phyloP scores from a whole-genome alignment of 2,329 filamentous ascomycete genomes.

The Xylaria sp. region DNA sequence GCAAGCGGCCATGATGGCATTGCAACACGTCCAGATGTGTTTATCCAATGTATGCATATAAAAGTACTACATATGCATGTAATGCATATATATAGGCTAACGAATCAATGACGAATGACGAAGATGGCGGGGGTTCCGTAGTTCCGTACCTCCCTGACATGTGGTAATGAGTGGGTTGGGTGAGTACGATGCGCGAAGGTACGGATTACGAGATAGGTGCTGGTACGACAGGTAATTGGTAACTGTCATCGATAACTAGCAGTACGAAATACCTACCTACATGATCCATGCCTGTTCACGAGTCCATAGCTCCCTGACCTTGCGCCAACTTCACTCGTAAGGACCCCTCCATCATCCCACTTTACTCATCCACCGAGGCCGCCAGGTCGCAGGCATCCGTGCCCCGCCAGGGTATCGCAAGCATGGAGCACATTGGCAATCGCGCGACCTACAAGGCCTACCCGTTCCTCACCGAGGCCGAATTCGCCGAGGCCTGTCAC shows the following conservation, averaged over 20 bases:
- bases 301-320: too few relatives aligned
- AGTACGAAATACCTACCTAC: too few relatives aligned
- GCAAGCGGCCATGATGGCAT: too few relatives aligned
- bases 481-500: constrained; percentile 62
- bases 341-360: too few relatives aligned
- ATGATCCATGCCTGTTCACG: too few relatives aligned
- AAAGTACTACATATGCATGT: neutral
- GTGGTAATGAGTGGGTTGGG: too few relatives aligned
- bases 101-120: too few relatives aligned
- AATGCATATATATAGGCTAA: neutral
- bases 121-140: neutral
- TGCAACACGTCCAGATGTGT: neutral
- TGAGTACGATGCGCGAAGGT: neutral
- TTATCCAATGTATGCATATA: neutral
- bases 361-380: neutral
- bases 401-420: neutral
- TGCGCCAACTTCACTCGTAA: too few relatives aligned
- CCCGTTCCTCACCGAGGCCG: constrained; percentile 54
- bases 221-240: too few relatives aligned
- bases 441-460: constrained; percentile 46
- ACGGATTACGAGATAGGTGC: too few relatives aligned
- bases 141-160: too few relatives aligned
- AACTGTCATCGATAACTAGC: too few relatives aligned
- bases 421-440: constrained; percentile 12
- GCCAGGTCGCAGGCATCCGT: neutral